Percentiles rank a stretch among this genome's conserved stretches.
These are phyloP conservation scores for Plasmopara muralis DNA, from an alignment of 352 stramenopile genomes.

Conservation along the genomic window DNA sequence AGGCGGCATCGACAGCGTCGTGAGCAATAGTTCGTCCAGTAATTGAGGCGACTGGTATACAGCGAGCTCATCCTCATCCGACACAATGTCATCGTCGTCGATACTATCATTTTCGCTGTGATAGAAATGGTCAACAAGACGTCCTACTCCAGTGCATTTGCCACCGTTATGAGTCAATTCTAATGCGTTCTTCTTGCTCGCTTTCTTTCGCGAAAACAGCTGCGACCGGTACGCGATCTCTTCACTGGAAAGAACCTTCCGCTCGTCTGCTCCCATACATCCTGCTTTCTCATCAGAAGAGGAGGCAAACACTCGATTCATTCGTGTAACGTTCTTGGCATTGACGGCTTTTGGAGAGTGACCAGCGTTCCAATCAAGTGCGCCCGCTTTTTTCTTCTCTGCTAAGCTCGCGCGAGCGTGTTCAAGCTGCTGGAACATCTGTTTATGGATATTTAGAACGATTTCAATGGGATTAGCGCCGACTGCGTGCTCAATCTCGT, in stretches of 20 bases:
- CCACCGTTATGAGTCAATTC: conserved; percentile 13
- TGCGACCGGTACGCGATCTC: conserved; percentile 58
- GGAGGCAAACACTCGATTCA: conserved; percentile 31
- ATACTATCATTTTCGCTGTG: conserved; percentile 7
- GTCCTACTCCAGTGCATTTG: conserved; percentile 2
- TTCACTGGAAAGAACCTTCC: conserved; percentile 47
- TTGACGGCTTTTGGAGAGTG: conserved; percentile 14
- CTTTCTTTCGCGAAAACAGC: conserved; percentile 62
- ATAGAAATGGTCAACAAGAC: neutral
- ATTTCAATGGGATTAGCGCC: conserved; percentile 45
- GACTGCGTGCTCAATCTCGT: conserved; percentile 72
- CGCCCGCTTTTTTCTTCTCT: conserved; percentile 1
- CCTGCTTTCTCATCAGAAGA: neutral
- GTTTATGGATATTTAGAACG: conserved; percentile 61
- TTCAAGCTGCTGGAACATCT: conserved; percentile 63
- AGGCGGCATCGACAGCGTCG: conserved; percentile 66
- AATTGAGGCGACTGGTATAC: conserved; percentile 58
- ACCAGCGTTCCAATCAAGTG: conserved; percentile 15
- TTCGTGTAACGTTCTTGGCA: conserved; percentile 6
- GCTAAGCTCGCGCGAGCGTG: conserved; percentile 26
- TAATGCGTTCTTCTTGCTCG: conserved; percentile 29
- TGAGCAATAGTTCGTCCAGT: conserved; percentile 65
- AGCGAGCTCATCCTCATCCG: conserved; percentile 50
- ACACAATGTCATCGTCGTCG: conserved; percentile 36
- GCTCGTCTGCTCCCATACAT: conserved; percentile 4